phyloP scores from a whole-genome alignment of 768 basidiomycete species.

The Trametes punicea region DNA sequence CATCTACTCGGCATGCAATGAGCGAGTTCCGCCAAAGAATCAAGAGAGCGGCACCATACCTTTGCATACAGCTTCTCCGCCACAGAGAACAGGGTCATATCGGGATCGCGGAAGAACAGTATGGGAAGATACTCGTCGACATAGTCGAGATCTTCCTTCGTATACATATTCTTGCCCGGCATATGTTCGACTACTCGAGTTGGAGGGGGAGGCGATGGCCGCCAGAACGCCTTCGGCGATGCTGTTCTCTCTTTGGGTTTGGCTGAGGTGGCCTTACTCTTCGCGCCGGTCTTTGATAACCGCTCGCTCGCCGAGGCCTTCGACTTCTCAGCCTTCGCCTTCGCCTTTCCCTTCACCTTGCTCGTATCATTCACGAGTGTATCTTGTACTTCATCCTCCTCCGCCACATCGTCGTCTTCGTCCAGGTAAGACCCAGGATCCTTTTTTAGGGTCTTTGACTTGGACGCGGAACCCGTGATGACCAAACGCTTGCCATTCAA shows the following conservation, averaged over 20 bases:
- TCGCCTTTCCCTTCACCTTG: neutral
- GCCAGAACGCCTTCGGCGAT: neutral
- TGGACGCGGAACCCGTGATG: neutral
- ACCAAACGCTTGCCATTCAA: neutral
- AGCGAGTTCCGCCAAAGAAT: neutral
- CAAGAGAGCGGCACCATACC: constrained; percentile 32
- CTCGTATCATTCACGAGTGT: no score
- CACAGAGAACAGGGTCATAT: constrained; percentile 38
- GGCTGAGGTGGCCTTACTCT: neutral
- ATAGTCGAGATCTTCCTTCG: constrained; percentile 50
- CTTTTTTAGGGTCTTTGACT: neutral
- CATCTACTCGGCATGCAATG: constrained; percentile 41
- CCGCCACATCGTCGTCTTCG: neutral
- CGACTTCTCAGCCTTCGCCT: neutral
- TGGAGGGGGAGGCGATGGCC: constrained; percentile 20
- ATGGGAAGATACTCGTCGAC: constrained; percentile 41
- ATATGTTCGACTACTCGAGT: neutral
- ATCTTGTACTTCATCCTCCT: constrained; percentile 1
- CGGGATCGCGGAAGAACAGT: constrained; percentile 46
- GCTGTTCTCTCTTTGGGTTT: neutral
- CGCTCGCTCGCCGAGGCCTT: neutral
- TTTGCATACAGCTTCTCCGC: constrained; percentile 41
- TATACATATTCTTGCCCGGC: constrained; percentile 35
- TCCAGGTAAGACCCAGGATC: neutral
- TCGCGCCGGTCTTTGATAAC: neutral